These are phyloP conservation scores for Fomitopsis serialis DNA, from an alignment of 768 basidiomycete species.

Conservation along the genomic window DNA sequence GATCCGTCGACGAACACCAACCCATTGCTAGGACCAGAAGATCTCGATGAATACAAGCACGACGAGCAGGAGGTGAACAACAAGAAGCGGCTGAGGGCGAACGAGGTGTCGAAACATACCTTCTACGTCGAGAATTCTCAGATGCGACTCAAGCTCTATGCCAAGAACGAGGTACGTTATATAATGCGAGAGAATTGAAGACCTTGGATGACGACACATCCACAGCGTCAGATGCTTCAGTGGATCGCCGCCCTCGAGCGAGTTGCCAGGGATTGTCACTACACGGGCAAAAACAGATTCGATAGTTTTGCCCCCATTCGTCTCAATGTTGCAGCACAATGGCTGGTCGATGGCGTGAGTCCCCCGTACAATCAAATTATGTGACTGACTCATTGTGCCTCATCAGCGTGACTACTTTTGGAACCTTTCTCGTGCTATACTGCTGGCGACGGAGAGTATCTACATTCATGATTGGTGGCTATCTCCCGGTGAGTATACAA, in stretches of 20 bases:
- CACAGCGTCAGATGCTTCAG: slow-evolving; percentile 90
- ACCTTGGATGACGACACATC: slow-evolving; percentile 1
- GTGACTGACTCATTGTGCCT: slow-evolving; percentile 2
- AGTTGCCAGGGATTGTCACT: slow-evolving; percentile 71
- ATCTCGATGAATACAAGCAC: slow-evolving; percentile 25
- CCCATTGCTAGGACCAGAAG: slow-evolving; percentile 36
- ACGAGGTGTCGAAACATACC: slow-evolving; percentile 85
- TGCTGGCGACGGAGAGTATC: slow-evolving; percentile 81
- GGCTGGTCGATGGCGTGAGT: slow-evolving; percentile 95
- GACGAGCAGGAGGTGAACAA: slow-evolving; percentile 21
- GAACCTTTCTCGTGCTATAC: slow-evolving; percentile 89
- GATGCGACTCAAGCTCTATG: slow-evolving; percentile 78
- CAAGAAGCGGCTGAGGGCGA: slow-evolving; percentile 34
- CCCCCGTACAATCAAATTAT: neutral
- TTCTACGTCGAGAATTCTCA: slow-evolving; percentile 94
- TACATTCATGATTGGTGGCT: slow-evolving; percentile 99
- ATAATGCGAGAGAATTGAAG: no score
- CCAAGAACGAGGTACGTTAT: slow-evolving; percentile 76
- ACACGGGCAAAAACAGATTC: slow-evolving; percentile 79
- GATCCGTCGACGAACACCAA: slow-evolving; percentile 78
- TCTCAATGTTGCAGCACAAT: slow-evolving; percentile 90
- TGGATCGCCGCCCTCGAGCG: slow-evolving; percentile 91
- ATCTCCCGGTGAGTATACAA: slow-evolving; percentile 57
- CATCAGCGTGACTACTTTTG: slow-evolving; percentile 92
- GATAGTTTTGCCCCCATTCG: slow-evolving; percentile 92